Evolutionary conservation across 2,329 filamentous ascomycete genomes (phyloP).

Genomic region (Alternaria incomplexa): DNA sequence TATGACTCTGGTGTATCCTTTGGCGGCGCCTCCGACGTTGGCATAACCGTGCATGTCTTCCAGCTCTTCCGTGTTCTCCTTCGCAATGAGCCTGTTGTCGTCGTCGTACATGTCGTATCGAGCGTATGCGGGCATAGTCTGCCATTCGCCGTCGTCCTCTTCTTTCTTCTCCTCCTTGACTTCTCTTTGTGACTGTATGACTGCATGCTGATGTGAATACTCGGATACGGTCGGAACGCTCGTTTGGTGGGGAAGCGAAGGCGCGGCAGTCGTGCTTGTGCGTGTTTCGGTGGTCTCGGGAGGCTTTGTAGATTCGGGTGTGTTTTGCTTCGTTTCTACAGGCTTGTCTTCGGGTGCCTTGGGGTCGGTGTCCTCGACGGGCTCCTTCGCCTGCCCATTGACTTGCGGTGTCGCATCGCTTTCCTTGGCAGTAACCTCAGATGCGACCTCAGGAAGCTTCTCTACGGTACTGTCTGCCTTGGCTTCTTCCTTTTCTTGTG

Average conservation of each 20-base stretch:
- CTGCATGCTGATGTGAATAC: slow-evolving; percentile 87
- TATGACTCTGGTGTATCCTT: slow-evolving; percentile 93
- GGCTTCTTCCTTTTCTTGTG: slow-evolving; percentile 15
- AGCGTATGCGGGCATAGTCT: slow-evolving; percentile 91
- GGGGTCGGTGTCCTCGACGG: slow-evolving; percentile 12
- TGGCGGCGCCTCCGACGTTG: slow-evolving; percentile 85
- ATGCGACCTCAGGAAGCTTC: slow-evolving; percentile 4
- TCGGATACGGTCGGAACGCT: slow-evolving; percentile 65
- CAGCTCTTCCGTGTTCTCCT: slow-evolving; percentile 72
- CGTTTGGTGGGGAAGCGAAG: slow-evolving; percentile 16
- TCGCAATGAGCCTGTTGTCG: slow-evolving; percentile 83
- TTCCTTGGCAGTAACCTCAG: slow-evolving; percentile 12
- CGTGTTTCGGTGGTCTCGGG: slow-evolving; percentile 8
- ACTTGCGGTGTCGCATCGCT: slow-evolving; percentile 13
- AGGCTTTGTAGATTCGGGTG: not conserved
- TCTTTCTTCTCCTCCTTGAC: slow-evolving; percentile 55
- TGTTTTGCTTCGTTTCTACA: slow-evolving; percentile 3
- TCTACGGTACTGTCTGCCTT: slow-evolving; percentile 10
- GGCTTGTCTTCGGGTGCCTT: slow-evolving; percentile 11
- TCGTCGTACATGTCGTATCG: slow-evolving; percentile 97
- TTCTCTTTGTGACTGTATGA: slow-evolving; percentile 56
- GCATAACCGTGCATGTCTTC: slow-evolving; percentile 75
- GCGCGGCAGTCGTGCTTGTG: slow-evolving; percentile 14
- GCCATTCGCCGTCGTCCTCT: slow-evolving; percentile 80
- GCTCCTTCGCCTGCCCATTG: slow-evolving; percentile 21